Conservation (phyloP, 768 basidiomycete species). For the Leccinum boreale region DNA sequence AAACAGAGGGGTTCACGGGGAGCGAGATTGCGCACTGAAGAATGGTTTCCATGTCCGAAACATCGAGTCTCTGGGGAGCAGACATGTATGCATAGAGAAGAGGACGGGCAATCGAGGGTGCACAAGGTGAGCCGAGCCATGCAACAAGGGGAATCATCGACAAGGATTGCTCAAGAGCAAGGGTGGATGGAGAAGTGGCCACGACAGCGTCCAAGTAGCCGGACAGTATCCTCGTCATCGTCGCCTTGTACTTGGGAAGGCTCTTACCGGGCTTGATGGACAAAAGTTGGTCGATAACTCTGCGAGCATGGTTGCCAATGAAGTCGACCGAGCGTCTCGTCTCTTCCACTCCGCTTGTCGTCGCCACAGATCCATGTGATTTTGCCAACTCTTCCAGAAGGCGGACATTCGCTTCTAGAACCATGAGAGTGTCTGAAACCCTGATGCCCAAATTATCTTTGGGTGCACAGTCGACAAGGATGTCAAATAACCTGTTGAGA, state of each 20-base stretch:
- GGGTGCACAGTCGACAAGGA: slow-evolving; percentile 34
- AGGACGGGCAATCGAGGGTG: slow-evolving; percentile 34
- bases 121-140: slow-evolving; percentile 32
- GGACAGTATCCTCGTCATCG: slow-evolving; percentile 14
- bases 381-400: slow-evolving; percentile 24
- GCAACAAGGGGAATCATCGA: slow-evolving; percentile 30
- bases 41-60: slow-evolving; percentile 42
- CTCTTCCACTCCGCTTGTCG: slow-evolving; percentile 1
- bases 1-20: slow-evolving; percentile 15
- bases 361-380: neutral
- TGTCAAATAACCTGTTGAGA: slow-evolving; percentile 53
- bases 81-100: slow-evolving; percentile 46
- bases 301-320: slow-evolving; percentile 19
- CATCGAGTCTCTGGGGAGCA: slow-evolving; percentile 34
- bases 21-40: slow-evolving; percentile 39
- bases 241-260: slow-evolving; percentile 16
- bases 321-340: slow-evolving; percentile 23
- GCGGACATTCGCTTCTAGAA: slow-evolving; percentile 42
- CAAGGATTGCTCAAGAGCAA: slow-evolving; percentile 7
- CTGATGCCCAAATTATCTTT: slow-evolving; percentile 36
- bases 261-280: slow-evolving; percentile 13
- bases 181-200: neutral
- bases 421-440: slow-evolving; percentile 38
- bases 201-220: slow-evolving; percentile 16
- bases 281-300: slow-evolving; percentile 2